These are phyloP conservation scores for Polytolypa hystricis DNA, from an alignment of 2,329 filamentous ascomycete species.

Conservation along the genomic window DNA sequence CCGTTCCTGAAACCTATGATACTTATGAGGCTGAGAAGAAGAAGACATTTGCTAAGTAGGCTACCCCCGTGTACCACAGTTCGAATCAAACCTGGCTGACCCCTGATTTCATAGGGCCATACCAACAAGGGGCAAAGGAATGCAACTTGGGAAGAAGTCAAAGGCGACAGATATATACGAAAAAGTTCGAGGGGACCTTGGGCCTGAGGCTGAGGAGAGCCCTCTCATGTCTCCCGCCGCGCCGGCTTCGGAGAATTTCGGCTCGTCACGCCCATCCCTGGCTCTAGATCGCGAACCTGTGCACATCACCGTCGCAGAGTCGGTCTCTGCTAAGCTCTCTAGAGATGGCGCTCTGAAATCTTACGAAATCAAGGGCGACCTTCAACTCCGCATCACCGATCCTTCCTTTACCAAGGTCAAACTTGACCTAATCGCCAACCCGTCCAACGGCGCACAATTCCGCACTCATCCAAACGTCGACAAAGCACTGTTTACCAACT, in stretches of 20 bases:
- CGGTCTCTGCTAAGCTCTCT: constrained; percentile 80
- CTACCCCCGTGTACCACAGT: constrained; percentile 3
- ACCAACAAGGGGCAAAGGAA: constrained; percentile 81
- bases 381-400: constrained; percentile 84
- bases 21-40: constrained; percentile 97
- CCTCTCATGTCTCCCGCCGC: constrained; percentile 55
- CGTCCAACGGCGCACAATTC: constrained; percentile 79
- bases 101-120: constrained; percentile 30
- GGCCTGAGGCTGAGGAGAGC: constrained; percentile 67
- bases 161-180: constrained; percentile 98
- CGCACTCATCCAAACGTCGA: constrained; percentile 96
- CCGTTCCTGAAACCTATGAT: constrained; percentile 74
- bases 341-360: constrained; percentile 79
- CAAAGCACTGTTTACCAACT: constrained; percentile 70
- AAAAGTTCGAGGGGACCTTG: constrained; percentile 81
- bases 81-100: neutral
- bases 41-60: constrained; percentile 71
- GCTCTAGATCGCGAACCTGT: constrained; percentile 72
- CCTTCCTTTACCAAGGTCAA: constrained; percentile 84
- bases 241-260: constrained; percentile 41
- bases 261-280: constrained; percentile 49
- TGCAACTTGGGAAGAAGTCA: constrained; percentile 98
- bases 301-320: constrained; percentile 76
- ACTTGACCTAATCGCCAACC: constrained; percentile 63
- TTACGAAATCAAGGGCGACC: constrained; percentile 80